Evolutionary conservation across 2,329 filamentous ascomycete genomes (phyloP), one percentile per base, ranked within the genome.

Genomic region (Helminthosporium solani): DNA sequence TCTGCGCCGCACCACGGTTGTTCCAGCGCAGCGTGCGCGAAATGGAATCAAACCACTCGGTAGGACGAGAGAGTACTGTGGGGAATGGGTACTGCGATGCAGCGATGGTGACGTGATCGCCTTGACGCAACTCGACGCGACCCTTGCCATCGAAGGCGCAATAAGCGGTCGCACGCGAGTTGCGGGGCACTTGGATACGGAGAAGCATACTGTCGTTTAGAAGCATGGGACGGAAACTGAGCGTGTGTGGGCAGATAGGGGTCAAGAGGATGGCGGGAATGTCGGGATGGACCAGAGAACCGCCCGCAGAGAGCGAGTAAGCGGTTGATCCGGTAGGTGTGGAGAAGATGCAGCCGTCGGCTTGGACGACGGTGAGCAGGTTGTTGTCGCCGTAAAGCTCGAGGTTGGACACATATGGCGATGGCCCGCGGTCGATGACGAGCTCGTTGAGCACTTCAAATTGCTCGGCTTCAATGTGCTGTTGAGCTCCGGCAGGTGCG

Each of bases 361-460:
- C 94, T 73, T 96, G 91, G 38, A 99, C 88, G 41, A 96, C 89
- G 14, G 94, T 99, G 58, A 99, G 80, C 34, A 96, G 85, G 70
- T 95, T 90, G 64, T 95, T 88, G 66, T 99, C 94, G 53, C 91
- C 94, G 68, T 95, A 97, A 9, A 99, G 79, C 74, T 99, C 94
- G 31, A 99, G 79, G 72, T 96, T 95, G 34, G 92, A 97, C 48
- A 99, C 92, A 67, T 97, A 99, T 16, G 92, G 91, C 14, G 89
- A 95, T 63, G 94, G 94, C 53, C 94, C 94, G 49, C 94, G 88
- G 73, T 99, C 94, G 61, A 99, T 97, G 70, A 99, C 92, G 41
- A 99, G 84, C 74, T 99, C 94, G 72, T 99, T 99, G 54, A 99
- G 83, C 16, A 99, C 92, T 74, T 99, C 94, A 54, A 96, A 97